These are phyloP conservation scores for Phytophthora pinifolia DNA, from an alignment of 352 stramenopile genomes.

Conservation along the genomic window DNA sequence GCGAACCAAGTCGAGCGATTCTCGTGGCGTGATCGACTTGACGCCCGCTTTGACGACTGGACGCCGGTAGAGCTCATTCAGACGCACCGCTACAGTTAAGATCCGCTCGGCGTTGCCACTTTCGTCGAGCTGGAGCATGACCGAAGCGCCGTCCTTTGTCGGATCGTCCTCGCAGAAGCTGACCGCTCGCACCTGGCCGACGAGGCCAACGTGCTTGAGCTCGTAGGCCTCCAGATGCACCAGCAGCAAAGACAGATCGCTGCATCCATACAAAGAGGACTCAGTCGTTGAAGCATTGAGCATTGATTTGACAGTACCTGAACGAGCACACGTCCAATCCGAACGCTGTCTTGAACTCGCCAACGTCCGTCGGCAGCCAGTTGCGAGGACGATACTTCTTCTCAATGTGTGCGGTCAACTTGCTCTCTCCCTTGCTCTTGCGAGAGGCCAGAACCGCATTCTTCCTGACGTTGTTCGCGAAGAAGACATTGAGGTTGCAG, in stretches of 20 bases:
- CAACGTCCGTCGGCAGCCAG: slow-evolving; percentile 15
- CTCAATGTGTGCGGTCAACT: slow-evolving; percentile 22
- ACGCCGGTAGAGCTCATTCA: slow-evolving; percentile 31
- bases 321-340: slow-evolving; percentile 26
- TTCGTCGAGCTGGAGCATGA: slow-evolving; percentile 30
- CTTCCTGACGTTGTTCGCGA: slow-evolving; percentile 35
- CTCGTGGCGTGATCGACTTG: slow-evolving; percentile 13
- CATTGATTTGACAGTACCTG: slow-evolving; percentile 19
- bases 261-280: slow-evolving; percentile 7
- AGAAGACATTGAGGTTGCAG: slow-evolving; percentile 36
- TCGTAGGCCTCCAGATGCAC: slow-evolving; percentile 30
- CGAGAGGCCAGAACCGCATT: slow-evolving; percentile 12
- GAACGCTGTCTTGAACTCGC: slow-evolving; percentile 32
- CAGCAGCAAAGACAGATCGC: slow-evolving; percentile 22
- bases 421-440: slow-evolving; percentile 24
- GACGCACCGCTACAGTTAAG: slow-evolving; percentile 23
- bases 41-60: slow-evolving; percentile 17
- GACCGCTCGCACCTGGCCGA: slow-evolving; percentile 22
- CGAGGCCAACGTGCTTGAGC: slow-evolving; percentile 29
- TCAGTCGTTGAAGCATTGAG: slow-evolving; percentile 6
- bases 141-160: neutral
- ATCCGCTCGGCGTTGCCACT: slow-evolving; percentile 11
- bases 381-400: slow-evolving; percentile 36
- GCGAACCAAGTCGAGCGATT: slow-evolving; percentile 30
- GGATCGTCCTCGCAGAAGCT: slow-evolving; percentile 1